Evolutionary conservation across 352 stramenopile species (phyloP).

Genomic region (Phytophthora hibernalis): DNA sequence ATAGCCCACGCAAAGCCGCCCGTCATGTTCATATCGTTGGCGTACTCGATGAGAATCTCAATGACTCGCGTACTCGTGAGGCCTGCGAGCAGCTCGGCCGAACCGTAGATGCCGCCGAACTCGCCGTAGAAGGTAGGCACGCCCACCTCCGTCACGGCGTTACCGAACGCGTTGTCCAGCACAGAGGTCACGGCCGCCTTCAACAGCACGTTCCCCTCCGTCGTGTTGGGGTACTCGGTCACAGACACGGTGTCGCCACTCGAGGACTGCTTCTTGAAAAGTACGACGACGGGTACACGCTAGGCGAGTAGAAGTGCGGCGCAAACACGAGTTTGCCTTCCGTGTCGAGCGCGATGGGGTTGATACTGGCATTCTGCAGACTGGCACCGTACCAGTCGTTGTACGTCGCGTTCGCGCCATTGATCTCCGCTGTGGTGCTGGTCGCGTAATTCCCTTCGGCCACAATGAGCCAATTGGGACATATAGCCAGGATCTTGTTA

Average conservation of each 20-base stretch:
- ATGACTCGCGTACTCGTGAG: slow-evolving; percentile 81
- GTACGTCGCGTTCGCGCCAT: slow-evolving; percentile 73
- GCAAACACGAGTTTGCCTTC: slow-evolving; percentile 82
- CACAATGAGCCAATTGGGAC: slow-evolving; percentile 83
- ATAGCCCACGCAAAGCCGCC: slow-evolving; percentile 83
- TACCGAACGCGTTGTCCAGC: slow-evolving; percentile 75
- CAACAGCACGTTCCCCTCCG: slow-evolving; percentile 62
- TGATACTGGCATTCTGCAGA: slow-evolving; percentile 78
- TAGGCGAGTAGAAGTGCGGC: slow-evolving; percentile 86
- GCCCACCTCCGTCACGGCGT: slow-evolving; percentile 50
- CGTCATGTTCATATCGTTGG: slow-evolving; percentile 68
- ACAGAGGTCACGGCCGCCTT: slow-evolving; percentile 62
- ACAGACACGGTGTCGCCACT: slow-evolving; percentile 46
- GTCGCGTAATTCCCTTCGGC: slow-evolving; percentile 67
- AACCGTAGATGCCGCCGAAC: slow-evolving; percentile 85
- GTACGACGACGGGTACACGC: slow-evolving; percentile 76
- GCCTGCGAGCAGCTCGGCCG: slow-evolving; percentile 49
- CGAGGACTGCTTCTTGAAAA: slow-evolving; percentile 73
- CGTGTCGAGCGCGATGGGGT: slow-evolving; percentile 64
- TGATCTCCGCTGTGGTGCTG: slow-evolving; percentile 55
- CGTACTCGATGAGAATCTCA: slow-evolving; percentile 78
- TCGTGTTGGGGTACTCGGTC: slow-evolving; percentile 73
- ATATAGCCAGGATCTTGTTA: slow-evolving; percentile 67
- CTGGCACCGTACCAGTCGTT: slow-evolving; percentile 85
- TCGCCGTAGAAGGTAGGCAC: slow-evolving; percentile 81